Conservation (phyloP, 140 eudicot species). For the Flaveria floridana region DNA sequence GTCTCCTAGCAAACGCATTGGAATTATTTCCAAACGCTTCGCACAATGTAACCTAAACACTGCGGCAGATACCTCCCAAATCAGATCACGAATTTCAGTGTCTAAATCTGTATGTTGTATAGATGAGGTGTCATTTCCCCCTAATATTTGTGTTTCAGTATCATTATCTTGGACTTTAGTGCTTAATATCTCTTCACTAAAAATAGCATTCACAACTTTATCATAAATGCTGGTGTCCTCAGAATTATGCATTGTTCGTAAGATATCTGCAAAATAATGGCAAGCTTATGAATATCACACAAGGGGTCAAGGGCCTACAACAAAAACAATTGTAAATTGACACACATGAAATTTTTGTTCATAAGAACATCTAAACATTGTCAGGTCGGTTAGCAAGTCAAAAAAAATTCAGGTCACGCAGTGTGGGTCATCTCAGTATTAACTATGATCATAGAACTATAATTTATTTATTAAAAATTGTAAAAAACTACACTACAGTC, state of each 20-base stretch:
- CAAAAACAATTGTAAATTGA: neutral
- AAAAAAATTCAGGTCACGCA: neutral
- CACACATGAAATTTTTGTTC: neutral
- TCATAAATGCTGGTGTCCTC: slow-evolving; percentile 79
- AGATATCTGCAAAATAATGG: slow-evolving; percentile 49
- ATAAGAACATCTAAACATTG: neutral
- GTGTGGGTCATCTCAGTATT: neutral
- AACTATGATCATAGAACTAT: neutral
- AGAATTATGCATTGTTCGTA: slow-evolving; percentile 77
- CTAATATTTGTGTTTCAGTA: slow-evolving; percentile 47
- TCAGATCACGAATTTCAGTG: slow-evolving; percentile 72
- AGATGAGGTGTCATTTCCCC: slow-evolving; percentile 47
- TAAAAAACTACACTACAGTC: too few species aligned
- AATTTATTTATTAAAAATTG: neutral
- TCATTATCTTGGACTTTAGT: slow-evolving; percentile 49
- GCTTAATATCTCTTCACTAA: slow-evolving; percentile 61
- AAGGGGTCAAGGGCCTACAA: slow-evolving; percentile 10
- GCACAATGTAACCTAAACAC: slow-evolving; percentile 80
- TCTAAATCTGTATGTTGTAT: slow-evolving; percentile 54
- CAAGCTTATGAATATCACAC: slow-evolving; percentile 6
- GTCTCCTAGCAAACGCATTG: slow-evolving; percentile 71
- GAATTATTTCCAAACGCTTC: slow-evolving; percentile 77
- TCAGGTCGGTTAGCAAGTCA: neutral
- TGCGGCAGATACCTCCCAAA: slow-evolving; percentile 51
- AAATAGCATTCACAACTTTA: slow-evolving; percentile 76